phyloP scores from a whole-genome alignment of 208 protist genomes.

The Trichomonas gallinae region DNA sequence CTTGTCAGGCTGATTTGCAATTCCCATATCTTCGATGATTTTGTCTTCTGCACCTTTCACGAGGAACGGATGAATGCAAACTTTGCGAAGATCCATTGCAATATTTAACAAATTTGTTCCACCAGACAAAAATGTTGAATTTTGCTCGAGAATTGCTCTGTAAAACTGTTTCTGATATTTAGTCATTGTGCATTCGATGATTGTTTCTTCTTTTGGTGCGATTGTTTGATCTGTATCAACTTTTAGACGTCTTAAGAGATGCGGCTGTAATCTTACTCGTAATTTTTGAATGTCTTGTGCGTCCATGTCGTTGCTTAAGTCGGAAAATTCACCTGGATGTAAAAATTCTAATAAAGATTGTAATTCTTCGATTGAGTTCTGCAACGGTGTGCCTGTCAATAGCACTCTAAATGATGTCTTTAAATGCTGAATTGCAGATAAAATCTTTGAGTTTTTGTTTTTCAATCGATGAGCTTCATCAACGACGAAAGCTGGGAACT shows the following conservation, averaged over 20 bases:
- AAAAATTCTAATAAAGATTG: conserved; percentile 93
- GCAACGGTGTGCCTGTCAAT: conserved; percentile 83
- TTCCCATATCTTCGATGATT: neutral
- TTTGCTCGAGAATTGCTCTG: neutral
- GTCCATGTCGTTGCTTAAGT: conserved; percentile 67
- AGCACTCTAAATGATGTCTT: conserved; percentile 52
- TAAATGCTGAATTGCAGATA: neutral
- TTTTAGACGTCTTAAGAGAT: conserved; percentile 39
- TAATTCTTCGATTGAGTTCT: conserved; percentile 93
- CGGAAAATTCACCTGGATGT: conserved; percentile 72
- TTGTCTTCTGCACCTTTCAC: neutral
- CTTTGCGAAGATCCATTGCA: conserved; percentile 41
- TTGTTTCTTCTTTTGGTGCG: conserved; percentile 29
- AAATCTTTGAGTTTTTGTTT: conserved; percentile 17
- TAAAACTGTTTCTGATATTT: neutral
- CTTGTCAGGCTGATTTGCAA: neutral
- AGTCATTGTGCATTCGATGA: conserved; percentile 23
- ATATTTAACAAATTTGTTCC: conserved; percentile 23
- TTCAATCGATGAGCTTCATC: conserved; percentile 47
- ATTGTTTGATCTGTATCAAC: conserved; percentile 23
- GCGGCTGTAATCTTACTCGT: conserved; percentile 29
- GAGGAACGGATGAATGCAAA: conserved; percentile 39
- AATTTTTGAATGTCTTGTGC: neutral
- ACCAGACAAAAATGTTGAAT: neutral
- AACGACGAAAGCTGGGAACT: conserved; percentile 49